Conservation (phyloP, 345 rosid species). For the Syzygium aromaticum region DNA sequence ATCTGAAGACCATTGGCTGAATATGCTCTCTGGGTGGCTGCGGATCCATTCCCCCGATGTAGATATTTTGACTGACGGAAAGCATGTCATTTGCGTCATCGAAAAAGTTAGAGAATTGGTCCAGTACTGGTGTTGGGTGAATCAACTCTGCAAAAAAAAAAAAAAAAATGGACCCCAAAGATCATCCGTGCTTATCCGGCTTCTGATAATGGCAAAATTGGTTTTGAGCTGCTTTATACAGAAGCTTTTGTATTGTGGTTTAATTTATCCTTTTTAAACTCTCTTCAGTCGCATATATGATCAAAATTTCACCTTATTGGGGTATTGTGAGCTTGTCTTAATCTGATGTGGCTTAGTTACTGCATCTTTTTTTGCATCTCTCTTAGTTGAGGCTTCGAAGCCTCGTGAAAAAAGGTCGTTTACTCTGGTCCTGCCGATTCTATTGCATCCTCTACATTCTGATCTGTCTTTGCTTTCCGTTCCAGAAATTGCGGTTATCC, state of each 20-base stretch:
- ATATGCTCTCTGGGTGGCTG: conserved; percentile 29
- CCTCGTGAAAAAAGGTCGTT: background rate
- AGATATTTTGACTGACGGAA: conserved; percentile 45
- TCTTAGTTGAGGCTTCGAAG: background rate
- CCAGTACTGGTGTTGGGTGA: conserved; percentile 21
- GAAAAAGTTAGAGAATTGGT: conserved; percentile 19
- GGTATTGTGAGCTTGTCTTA: conserved; percentile 7
- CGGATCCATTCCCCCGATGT: conserved; percentile 34
- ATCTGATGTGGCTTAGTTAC: conserved; percentile 1
- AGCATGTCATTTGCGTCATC: conserved; percentile 25
- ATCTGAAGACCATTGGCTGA: conserved; percentile 18
- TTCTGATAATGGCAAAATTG: conserved; percentile 8
- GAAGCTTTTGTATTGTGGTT: conserved; percentile 31
- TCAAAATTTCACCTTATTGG: conserved; percentile 26
- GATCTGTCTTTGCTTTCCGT: background rate
- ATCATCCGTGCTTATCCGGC: conserved; percentile 3
- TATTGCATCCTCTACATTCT: background rate
- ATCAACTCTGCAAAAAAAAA: background rate
- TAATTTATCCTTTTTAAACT: conserved; percentile 20
- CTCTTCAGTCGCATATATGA: conserved; percentile 10
- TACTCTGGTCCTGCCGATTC: background rate
- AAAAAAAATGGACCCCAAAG: background rate
- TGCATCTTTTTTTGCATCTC: background rate
- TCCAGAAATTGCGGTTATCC: background rate
- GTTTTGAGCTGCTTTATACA: conserved; percentile 17